Percentiles rank a stretch among this genome's conserved stretches.
These are phyloP conservation scores for Rubroboletus pulcherrimus DNA, from an alignment of 768 basidiomycete species.

Conservation along the genomic window DNA sequence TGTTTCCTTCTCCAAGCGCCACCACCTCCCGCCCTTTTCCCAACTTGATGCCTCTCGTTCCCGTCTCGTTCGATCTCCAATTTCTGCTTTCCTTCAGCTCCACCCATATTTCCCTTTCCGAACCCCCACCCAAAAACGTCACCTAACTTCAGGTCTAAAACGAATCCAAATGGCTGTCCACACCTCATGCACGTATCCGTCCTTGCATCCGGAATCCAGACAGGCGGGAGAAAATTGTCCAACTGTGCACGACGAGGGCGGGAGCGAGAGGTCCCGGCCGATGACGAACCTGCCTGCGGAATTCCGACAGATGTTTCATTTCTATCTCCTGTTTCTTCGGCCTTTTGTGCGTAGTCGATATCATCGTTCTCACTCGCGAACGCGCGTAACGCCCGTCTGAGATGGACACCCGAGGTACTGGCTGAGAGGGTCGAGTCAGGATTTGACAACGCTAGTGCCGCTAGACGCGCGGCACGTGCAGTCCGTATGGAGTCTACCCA, in stretches of 20 bases:
- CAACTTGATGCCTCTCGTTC: constrained; percentile 2
- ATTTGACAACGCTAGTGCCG: constrained; percentile 63
- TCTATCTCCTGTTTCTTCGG: constrained; percentile 45
- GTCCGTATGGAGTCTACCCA: constrained; percentile 68
- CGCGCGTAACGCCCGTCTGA: constrained; percentile 70
- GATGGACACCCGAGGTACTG: constrained; percentile 69
- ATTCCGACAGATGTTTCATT: constrained; percentile 14
- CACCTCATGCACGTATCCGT: constrained; percentile 87
- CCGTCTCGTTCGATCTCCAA: constrained; percentile 6
- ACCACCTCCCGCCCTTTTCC: constrained; percentile 10
- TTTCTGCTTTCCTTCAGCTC: constrained; percentile 12
- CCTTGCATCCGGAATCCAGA: constrained; percentile 89
- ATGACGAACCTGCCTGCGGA: neutral
- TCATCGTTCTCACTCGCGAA: constrained; percentile 46
- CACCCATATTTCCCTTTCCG: constrained; percentile 38
- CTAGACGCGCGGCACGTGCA: constrained; percentile 68
- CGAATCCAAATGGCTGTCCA: constrained; percentile 62
- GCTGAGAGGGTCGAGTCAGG: constrained; percentile 82
- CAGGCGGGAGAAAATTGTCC: constrained; percentile 75
- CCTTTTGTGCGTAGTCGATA: constrained; percentile 37
- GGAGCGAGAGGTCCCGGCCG: neutral
- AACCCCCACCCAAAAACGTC: constrained; percentile 29
- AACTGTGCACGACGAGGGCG: constrained; percentile 26
- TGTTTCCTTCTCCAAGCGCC: constrained; percentile 59
- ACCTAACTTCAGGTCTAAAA: constrained; percentile 22